Base-by-base conservation (phyloP, 2,329 filamentous ascomycete species). In the Epichloe gansuensis region DNA sequence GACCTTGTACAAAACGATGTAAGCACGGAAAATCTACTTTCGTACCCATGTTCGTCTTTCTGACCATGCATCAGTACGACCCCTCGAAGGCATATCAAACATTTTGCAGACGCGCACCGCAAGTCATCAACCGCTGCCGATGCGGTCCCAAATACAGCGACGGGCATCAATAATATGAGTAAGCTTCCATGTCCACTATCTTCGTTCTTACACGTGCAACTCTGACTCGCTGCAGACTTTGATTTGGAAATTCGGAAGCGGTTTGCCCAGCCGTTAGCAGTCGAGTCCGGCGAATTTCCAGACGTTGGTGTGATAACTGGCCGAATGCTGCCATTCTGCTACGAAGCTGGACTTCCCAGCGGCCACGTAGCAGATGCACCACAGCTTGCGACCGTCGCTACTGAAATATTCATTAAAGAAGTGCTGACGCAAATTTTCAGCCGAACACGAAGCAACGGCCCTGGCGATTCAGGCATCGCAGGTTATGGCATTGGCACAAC, bases 81-180 rank as follows among this genome's bases (percentile, higher is more conserved):
- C 75, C 4, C 72, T 75, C 54, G 77, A 82, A 52, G 72, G 69
- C 9, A 67, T 82, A 54, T 69, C 75, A 12, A 75, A 70, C 55
- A 66, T 77, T 80, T 82, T 58, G 62, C 69, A 12, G 77, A 82
- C 21, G 68, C 73, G 23, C 72, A 75, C 54, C 72, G 74, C 44
- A 68, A 72, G 53, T 62, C 70, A 11, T 64, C 70, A 4, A 71
- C 72, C 49, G 65, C 70, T 12, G 77, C 83, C 34, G 80, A 88
- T 53, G 77, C 82, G 8, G 82, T 85, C 28, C 76, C 83, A 31
- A 83, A 82, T 62, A 84, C 85, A 25, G 60, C 55, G n/a, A 84
- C 82, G 31, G 85, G 85, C 21, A 76, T 91, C 46, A 90, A 88
- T 59, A 89, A 82, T 59, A 85, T 91, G 75, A 94, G 85, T 89